Base-by-base conservation (phyloP, 75 land plant species). In the Picea glauca region DNA sequence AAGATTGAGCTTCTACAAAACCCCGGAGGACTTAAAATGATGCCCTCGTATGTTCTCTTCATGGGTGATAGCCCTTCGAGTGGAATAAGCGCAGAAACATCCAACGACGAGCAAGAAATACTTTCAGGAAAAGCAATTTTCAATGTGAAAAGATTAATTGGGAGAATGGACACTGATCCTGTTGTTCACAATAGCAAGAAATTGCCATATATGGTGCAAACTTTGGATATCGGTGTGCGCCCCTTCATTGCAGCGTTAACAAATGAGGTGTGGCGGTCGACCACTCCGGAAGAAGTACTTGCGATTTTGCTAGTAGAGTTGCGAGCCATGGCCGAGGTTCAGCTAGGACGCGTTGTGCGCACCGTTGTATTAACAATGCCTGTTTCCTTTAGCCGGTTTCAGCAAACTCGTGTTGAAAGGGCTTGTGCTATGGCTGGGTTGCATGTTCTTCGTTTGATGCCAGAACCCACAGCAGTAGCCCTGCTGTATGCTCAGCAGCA, bases 381-480 rank as follows among this genome's bases (percentile, higher is more conserved):
- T n/a, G 93, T 89, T 54, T 89, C 88, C 26, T 91, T 93, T 33
- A 89, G 84, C 54, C 83, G 93, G 1, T 91, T 93, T 65, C 95
- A 91, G 81, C 87, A 87, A 59, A 87, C 87, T 5, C 80, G 91
- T 5, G 65, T 93, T 14, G 91, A 89, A 60, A 82, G 93, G 58
- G 93, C 95, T 12, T 91, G 93, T 83, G 91, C 91, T 0, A 91
- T 88, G 91, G 93, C 93, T 65, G 95, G 95, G 5, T 75, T 93
- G 21, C 85, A 83, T 74, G 91, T 91, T 40, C 81, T 88, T 7
- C 59, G 93, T 33, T 15, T 93, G 30, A 91, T 93, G 91, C 91
- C 95, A 2, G 95, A 93, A 62, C 95, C 95, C 43, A 89, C 93
- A 1, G 91, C 93, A 3, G 91, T 89, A 0, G 89, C 89, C 2